Evolutionary conservation across 1,284 basidiomycete genomes (phyloP).

Genomic region (Boletus smithii): DNA sequence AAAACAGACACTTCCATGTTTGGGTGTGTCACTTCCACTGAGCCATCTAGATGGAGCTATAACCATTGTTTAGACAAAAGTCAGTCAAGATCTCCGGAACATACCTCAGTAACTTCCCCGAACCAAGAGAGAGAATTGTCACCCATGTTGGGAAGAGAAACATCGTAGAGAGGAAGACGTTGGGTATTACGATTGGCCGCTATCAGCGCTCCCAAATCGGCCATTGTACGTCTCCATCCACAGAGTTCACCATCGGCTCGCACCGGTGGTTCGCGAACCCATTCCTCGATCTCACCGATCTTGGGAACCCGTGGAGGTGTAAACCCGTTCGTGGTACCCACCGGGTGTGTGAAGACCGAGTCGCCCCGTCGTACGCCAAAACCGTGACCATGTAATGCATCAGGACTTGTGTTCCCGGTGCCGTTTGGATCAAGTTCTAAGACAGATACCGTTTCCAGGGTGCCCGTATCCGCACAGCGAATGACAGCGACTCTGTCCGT

Average conservation of each 20-base stretch:
- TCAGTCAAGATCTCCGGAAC: conserved; percentile 1
- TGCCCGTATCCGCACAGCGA: conserved; percentile 50
- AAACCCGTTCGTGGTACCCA: conserved; percentile 66
- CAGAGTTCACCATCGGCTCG: conserved; percentile 47
- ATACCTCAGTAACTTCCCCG: conserved; percentile 73
- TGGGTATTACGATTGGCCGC: conserved; percentile 47
- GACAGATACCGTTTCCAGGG: conserved; percentile 69
- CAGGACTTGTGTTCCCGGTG: conserved; percentile 45
- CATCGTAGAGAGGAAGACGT: conserved; percentile 40
- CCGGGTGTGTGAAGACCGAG: conserved; percentile 74
- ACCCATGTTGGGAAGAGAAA: conserved; percentile 44
- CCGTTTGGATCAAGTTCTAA: conserved; percentile 88
- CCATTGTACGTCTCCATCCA: conserved; percentile 70
- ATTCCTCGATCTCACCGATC: conserved; percentile 76
- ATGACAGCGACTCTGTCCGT: conserved; percentile 68
- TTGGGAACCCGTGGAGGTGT: conserved; percentile 62
- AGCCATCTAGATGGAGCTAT: conserved; percentile 69
- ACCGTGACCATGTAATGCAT: conserved; percentile 39
- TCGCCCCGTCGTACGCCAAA: conserved; percentile 81
- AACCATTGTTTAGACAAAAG: conserved; percentile 5
- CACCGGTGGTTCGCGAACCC: conserved; percentile 64
- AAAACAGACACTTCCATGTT: conserved; percentile 47
- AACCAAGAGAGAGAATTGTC: conserved; percentile 61
- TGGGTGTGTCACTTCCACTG: conserved; percentile 62
- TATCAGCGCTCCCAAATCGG: conserved; percentile 56